Base-by-base conservation (phyloP, 108 stramenopile genomes). In the Seminavis robusta region DNA sequence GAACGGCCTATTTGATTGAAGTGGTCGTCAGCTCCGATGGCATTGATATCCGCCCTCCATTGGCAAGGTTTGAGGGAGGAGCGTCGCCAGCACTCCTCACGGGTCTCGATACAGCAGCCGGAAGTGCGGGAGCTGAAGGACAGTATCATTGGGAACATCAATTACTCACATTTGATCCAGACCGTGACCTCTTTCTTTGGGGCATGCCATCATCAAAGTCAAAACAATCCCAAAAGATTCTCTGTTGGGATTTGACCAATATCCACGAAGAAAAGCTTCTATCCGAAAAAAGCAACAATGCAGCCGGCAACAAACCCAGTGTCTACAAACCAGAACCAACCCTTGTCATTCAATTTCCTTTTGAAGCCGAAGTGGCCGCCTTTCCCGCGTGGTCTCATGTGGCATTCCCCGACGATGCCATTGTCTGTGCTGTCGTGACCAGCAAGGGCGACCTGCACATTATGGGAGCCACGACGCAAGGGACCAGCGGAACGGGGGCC, bases 161-260 rank as follows among this genome's bases (percentile, higher is more conserved):
- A 16, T 40, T 44, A 36, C 40, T 81, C 16, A 33, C 61, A 6
- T 84, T 80, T 50, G 83, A 84, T 71, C 60, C 73, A 10, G 72
- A 79, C 41, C 74, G 89, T 5, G 76, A 87, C 37, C 53, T 79
- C 28, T 36, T 90, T 1, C 52, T 77, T 4, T 90, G 89, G 89
- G 36, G 45, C 9, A 39, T 74, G 20, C 84, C 80, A 28, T 17
- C 20, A 3, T 26, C 47, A 23, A 23, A 48, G 26, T 26, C 47
- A 23, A 17, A 24, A 24, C 23, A 24, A 10, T 6, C 38, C 41
- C 66, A 70, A 29, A 32, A 77, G 4, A 41, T 73, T 16, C 61
- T 67, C n/a, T n/a, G n/a, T n/a, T 82, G 80, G 80, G 68, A 82
- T 60, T 48, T 76, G 26, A 27, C 41, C 7, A 34, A n/a, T 6